Percentiles rank a stretch among this genome's conserved stretches.
These are phyloP conservation scores for Nephelium lappaceum DNA, from an alignment of 345 rosid species.

Conservation along the genomic window DNA sequence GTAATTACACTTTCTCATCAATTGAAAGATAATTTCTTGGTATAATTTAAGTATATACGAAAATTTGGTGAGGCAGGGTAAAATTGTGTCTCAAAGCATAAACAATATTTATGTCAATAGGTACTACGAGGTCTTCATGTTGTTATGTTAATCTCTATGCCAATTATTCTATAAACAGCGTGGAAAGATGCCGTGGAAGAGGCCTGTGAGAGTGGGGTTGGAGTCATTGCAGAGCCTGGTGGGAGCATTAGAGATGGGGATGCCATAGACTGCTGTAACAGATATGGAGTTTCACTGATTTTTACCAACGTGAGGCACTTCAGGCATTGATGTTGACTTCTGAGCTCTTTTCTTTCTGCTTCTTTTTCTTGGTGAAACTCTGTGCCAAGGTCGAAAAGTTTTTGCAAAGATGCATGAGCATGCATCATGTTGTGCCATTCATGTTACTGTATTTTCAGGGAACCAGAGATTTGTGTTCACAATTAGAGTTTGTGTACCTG, in stretches of 20 bases:
- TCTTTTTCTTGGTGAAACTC: not conserved
- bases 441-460: too few species aligned
- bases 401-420: too few species aligned
- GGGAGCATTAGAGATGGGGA: constrained; percentile 91
- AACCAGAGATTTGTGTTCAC: too few species aligned
- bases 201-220: constrained; percentile 81
- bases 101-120: not conserved
- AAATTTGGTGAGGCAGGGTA: not conserved
- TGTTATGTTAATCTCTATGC: not conserved
- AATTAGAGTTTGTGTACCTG: too few species aligned
- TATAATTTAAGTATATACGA: not conserved
- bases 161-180: constrained; percentile 48
- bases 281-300: constrained; percentile 78
- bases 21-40: not conserved
- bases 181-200: constrained; percentile 98
- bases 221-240: constrained; percentile 92
- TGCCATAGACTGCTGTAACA: constrained; percentile 87
- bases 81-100: not conserved
- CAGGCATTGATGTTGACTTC: constrained; percentile 47
- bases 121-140: not conserved
- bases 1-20: constrained; percentile 38
- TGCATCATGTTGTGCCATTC: too few species aligned
- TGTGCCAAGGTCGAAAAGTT: not conserved
- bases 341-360: not conserved
- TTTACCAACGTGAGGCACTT: constrained; percentile 87